phyloP scores from a whole-genome alignment of 208 protist genomes.

The Sergeia podlipaevii region DNA sequence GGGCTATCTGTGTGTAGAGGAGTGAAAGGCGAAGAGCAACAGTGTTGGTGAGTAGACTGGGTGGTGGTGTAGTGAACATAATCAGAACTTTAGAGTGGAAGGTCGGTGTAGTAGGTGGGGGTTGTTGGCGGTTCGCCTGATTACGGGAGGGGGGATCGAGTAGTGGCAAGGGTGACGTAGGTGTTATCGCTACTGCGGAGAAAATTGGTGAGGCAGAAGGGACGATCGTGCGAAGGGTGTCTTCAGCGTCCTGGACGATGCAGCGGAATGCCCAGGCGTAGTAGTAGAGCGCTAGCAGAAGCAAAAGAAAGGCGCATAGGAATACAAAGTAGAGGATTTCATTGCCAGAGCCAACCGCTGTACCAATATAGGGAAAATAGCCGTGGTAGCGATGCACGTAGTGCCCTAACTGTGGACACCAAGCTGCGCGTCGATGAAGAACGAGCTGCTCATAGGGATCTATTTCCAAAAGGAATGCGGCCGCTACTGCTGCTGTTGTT shows the following conservation, averaged over 20 bases:
- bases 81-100: too few relatives aligned
- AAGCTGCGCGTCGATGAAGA: conserved; percentile 82
- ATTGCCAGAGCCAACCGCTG: conserved; percentile 71
- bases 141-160: too few relatives aligned
- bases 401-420: conserved; percentile 43
- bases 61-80: too few relatives aligned
- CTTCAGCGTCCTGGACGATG: neutral
- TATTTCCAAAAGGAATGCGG: too few relatives aligned
- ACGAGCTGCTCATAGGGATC: too few relatives aligned
- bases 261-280: conserved; percentile 20
- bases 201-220: conserved; percentile 1
- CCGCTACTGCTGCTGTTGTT: too few relatives aligned
- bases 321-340: conserved; percentile 58
- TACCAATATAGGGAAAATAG: conserved; percentile 62
- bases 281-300: conserved; percentile 26
- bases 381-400: conserved; percentile 79
- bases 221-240: conserved; percentile 14
- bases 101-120: too few relatives aligned
- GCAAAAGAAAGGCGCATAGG: conserved; percentile 11
- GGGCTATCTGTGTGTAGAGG: conserved; percentile 4
- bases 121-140: too few relatives aligned
- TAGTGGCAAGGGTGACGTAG: too few relatives aligned
- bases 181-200: neutral
- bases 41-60: too few relatives aligned
- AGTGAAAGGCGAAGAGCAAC: neutral